Evolutionary conservation across 768 basidiomycete species (phyloP).

Genomic region (Filobasidium floriforme): DNA sequence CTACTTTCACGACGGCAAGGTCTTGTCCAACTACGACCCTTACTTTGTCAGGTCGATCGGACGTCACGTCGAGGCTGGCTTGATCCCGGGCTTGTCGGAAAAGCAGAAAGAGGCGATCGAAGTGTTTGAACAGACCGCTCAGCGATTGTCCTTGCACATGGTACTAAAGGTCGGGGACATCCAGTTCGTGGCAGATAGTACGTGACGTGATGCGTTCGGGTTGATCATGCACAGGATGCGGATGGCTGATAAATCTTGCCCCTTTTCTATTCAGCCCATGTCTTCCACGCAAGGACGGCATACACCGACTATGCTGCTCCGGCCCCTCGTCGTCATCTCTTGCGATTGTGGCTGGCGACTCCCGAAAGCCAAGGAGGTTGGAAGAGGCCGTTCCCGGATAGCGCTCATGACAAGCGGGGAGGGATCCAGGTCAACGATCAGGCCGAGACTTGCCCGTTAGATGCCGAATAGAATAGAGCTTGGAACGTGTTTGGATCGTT

Average conservation of each 20-base stretch:
- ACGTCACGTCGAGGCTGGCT: constrained; percentile 31
- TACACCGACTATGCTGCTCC: constrained; percentile 40
- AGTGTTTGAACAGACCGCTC: constrained; percentile 39
- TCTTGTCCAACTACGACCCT: constrained; percentile 35
- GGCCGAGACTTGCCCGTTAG: constrained; percentile 29
- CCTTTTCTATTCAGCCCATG: constrained; percentile 25
- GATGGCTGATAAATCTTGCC: not conserved
- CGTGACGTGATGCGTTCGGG: constrained; percentile 1
- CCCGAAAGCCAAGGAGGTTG: constrained; percentile 40
- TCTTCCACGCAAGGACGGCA: constrained; percentile 40
- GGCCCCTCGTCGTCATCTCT: constrained; percentile 35
- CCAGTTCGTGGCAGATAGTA: constrained; percentile 39
- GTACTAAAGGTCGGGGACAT: constrained; percentile 41
- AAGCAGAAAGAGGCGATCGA: constrained; percentile 38
- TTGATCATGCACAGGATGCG: not conserved
- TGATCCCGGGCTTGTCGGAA: constrained; percentile 30
- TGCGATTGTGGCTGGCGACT: constrained; percentile 42
- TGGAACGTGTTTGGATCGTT: not conserved
- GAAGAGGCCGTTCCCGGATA: constrained; percentile 39
- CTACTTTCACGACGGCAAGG: constrained; percentile 32
- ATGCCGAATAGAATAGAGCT: constrained; percentile 23
- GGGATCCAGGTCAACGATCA: constrained; percentile 41
- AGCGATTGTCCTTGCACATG: constrained; percentile 41
- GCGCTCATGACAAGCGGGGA: constrained; percentile 33
- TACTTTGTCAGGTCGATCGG: constrained; percentile 35